Percentiles rank a stretch among this genome's conserved stretches.
Conservation (phyloP, 1,284 basidiomycete species). For the Naganishia cerealis region DNA sequence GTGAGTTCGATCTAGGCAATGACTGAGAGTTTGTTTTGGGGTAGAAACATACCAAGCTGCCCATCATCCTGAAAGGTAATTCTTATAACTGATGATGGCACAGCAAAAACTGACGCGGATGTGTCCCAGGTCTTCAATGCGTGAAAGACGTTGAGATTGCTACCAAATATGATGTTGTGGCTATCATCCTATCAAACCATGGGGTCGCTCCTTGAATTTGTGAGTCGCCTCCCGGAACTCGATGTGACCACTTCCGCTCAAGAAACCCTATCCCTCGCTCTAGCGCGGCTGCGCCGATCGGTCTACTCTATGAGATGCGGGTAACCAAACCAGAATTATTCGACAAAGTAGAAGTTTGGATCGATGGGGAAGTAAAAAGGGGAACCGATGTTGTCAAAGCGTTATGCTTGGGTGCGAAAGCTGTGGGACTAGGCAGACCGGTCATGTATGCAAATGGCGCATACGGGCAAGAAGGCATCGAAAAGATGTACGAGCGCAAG, state of each 20-base stretch:
- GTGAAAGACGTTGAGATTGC: too few species aligned
- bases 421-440: constrained; percentile 60
- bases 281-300: constrained; percentile 53
- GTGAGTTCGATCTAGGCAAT: too few species aligned
- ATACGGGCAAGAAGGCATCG: constrained; percentile 58
- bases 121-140: too few species aligned
- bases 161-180: too few species aligned
- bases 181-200: constrained; percentile 55
- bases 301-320: constrained; percentile 56
- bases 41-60: constrained; percentile 67
- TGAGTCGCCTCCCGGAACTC: too few species aligned
- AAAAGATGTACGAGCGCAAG: constrained; percentile 56
- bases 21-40: too few species aligned
- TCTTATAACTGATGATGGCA: too few species aligned
- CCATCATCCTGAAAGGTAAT: constrained; percentile 81
- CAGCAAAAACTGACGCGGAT: too few species aligned
- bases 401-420: constrained; percentile 60
- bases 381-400: constrained; percentile 62
- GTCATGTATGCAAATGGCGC: constrained; percentile 59
- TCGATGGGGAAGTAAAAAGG: constrained; percentile 60
- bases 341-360: constrained; percentile 58
- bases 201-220: constrained; percentile 56
- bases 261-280: too few species aligned
- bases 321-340: constrained; percentile 56
- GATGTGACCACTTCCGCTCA: too few species aligned